Evolutionary conservation across 2,329 filamentous ascomycete genomes (phyloP), one percentile per base, ranked within the genome.

Genomic region (Corinectria fuckeliana): DNA sequence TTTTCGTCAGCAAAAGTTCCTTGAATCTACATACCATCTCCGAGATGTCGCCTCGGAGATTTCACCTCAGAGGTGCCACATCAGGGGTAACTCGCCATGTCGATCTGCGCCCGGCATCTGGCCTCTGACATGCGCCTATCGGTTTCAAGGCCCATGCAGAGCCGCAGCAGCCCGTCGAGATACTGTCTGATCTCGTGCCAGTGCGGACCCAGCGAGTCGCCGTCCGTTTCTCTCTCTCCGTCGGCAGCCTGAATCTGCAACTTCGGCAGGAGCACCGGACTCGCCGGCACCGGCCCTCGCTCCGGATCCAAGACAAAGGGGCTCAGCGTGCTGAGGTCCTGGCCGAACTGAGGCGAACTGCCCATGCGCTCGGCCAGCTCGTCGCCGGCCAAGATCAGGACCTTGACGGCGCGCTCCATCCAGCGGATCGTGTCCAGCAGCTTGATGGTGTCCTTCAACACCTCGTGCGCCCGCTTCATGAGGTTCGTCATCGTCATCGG

Each of bases 121-220:
- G 79, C 73, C 63, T 81, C 79, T 1, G 79, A 77, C 76, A 81
- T 81, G 6, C 77, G 75, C 8, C 79, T 69, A 48, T 81, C 79
- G 0, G 78, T 81, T 56, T 80, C 78, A 9, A 81, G 71, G 20
- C 78, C 76, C 59, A 77, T 77, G 45, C 78, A 81, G 4, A 81
- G 72, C 25, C 78, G 71, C 64, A 78, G 71, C 4, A 80, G 65
- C 28, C 78, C 78, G 49, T 81, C 79, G 0, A 81, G 73, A 18
- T 81, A 81, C 66, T 81, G 78, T 2, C 77, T 64, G 13, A 81
- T 81, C 61, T 81, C 79, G 32, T 81, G 78, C 79, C 79, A 81
- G 56, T 81, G 77, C 2, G 67, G 64, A 0, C 72, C 72, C 11
- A 80, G 65, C 14, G 72, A 69, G 26, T 71, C 69, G 3, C 69